Percentiles rank a stretch among this genome's conserved stretches.
These are phyloP conservation scores for Ogataea thermomethanolica DNA, from an alignment of 805 yeast species.

Conservation along the genomic window DNA sequence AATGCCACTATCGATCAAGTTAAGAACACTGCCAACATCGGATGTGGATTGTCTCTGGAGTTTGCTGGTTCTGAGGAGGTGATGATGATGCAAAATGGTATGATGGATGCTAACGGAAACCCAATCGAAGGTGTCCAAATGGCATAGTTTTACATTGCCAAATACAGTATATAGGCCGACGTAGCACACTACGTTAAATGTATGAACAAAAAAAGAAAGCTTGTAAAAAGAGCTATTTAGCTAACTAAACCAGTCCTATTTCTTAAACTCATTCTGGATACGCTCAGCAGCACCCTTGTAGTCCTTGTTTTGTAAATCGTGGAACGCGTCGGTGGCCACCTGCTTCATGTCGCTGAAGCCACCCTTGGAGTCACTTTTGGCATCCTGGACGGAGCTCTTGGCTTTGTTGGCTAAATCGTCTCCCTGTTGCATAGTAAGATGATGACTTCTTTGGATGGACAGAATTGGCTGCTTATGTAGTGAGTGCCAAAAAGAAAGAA, in stretches of 20 bases:
- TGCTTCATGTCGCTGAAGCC: slow-evolving; percentile 68
- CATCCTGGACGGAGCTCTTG: slow-evolving; percentile 54
- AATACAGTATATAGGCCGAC: slow-evolving; percentile 27
- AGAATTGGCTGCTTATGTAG: background rate
- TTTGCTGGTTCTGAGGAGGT: slow-evolving; percentile 92
- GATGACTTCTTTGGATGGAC: background rate
- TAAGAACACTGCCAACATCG: slow-evolving; percentile 74
- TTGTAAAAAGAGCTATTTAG: background rate
- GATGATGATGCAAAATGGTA: slow-evolving; percentile 86
- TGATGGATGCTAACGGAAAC: slow-evolving; percentile 79
- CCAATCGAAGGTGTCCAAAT: slow-evolving; percentile 71
- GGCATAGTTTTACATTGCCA: slow-evolving; percentile 6
- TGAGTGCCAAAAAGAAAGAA: background rate
- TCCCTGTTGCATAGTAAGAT: slow-evolving; percentile 34
- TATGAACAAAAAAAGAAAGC: background rate
- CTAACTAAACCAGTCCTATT: slow-evolving; percentile 43
- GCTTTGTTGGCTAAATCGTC: slow-evolving; percentile 69
- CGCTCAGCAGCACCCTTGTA: slow-evolving; percentile 71
- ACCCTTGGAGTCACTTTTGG: slow-evolving; percentile 52
- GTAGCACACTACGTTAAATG: slow-evolving; percentile 2
- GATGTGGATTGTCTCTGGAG: slow-evolving; percentile 94
- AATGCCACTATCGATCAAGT: slow-evolving; percentile 88
- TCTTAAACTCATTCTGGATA: slow-evolving; percentile 52
- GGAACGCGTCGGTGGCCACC: slow-evolving; percentile 60
- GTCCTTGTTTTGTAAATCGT: slow-evolving; percentile 61